Base-by-base conservation (phyloP, 495 filamentous ascomycete species). In the Aspergillus nidulans region DNA sequence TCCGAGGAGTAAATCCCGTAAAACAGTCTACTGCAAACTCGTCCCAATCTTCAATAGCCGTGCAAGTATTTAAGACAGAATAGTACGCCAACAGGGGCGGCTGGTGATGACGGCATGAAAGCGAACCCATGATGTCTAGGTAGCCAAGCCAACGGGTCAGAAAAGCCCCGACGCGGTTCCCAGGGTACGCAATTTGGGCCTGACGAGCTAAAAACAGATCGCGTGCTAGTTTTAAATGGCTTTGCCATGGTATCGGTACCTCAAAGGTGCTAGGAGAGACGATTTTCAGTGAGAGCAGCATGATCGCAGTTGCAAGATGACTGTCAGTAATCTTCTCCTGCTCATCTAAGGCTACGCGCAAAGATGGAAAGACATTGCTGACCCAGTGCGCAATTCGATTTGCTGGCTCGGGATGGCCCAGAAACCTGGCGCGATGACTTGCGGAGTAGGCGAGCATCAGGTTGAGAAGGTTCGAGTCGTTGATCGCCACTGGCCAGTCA, bases 61-160 rank as follows among this genome's bases (percentile, higher is more conserved):
- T 68, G 36, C 73, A 76, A 19, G 69, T 69, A 10, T 63, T 69
- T n/a, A 84, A 69, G 34, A 85, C 75, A 24, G 77, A 75, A 72
- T 78, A 79, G 61, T 86, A 85, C 43, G 72, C 58, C 60, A 72
- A 63, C 21, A 87, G 69, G 12, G 84, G 82, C 6, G 69, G 71
- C 15, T 80, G 79, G 32, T 77, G 83, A 59, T 82, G 78, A 51
- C 84, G 80, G 42, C 90, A 89, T 48, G 84, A 89, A 4, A 95
- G 76, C 51, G 80, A 80, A 23, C 89, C 90, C 39, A 95, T 74
- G 6, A 92, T 83, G 63, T 95, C 90, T 21, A 95, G 77, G 67
- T 95, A 95, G 8, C 86, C 85, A 58, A 92, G 86, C 90, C 90
- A 95, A 32, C 89, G 85, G 38, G 81, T 82, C n/a, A 95, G 80